Conservation (phyloP, 805 yeast species). For the Saccharomycopsis sp. region DNA sequence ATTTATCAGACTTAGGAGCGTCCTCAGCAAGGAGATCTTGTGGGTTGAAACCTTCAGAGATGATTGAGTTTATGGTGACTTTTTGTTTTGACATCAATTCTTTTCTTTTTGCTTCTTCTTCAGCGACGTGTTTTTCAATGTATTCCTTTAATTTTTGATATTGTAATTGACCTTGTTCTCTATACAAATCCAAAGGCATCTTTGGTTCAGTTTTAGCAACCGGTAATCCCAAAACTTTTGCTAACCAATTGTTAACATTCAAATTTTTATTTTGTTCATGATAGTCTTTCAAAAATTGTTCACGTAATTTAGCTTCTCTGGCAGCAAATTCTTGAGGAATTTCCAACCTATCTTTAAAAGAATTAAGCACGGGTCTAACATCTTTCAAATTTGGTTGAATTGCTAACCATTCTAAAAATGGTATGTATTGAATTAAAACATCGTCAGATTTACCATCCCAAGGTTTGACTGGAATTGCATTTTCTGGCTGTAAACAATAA, state of each 20-base stretch:
- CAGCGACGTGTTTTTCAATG: constrained; percentile 58
- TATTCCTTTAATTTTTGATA: constrained; percentile 61
- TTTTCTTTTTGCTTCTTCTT: constrained; percentile 38
- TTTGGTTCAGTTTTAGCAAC: constrained; percentile 41
- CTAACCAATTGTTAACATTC: constrained; percentile 38
- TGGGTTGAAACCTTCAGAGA: constrained; percentile 47
- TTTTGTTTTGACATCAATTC: constrained; percentile 63
- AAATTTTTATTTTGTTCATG: constrained; percentile 37
- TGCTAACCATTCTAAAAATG: constrained; percentile 90
- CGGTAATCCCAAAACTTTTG: constrained; percentile 60
- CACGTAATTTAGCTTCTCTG: constrained; percentile 72
- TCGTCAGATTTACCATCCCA: constrained; percentile 90
- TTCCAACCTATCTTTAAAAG: constrained; percentile 59
- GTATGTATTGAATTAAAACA: constrained; percentile 70
- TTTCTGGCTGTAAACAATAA: constrained; percentile 82
- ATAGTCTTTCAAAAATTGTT: constrained; percentile 54
- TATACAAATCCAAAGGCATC: constrained; percentile 68
- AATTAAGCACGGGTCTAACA: constrained; percentile 77
- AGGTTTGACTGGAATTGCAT: constrained; percentile 75
- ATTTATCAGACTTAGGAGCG: too few relatives aligned
- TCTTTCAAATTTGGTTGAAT: constrained; percentile 72
- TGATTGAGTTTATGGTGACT: constrained; percentile 58
- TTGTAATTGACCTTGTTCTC: constrained; percentile 71
- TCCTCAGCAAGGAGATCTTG: constrained; percentile 6
- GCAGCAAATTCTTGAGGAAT: constrained; percentile 74